Conservation (phyloP, 371 early-diverging fungal species). For the Rhizopus delemar region DNA sequence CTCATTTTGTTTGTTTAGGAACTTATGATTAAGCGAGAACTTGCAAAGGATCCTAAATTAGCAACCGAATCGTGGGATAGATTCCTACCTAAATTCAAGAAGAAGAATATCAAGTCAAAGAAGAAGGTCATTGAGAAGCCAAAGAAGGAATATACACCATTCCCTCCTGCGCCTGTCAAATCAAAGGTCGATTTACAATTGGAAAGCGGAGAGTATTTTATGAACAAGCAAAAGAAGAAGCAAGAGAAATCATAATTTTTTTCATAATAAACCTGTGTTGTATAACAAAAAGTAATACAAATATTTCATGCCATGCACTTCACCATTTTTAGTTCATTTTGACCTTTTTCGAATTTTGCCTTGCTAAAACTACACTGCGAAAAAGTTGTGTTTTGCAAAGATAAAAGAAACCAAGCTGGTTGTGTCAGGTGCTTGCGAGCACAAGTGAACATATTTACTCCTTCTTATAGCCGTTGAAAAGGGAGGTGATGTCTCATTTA, state of each 20-base stretch:
- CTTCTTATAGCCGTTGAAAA: too few relatives aligned
- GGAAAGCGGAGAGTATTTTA: slow-evolving; percentile 95
- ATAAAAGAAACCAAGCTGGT: too few relatives aligned
- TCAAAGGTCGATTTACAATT: slow-evolving; percentile 93
- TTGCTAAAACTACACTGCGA: too few relatives aligned
- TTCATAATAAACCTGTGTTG: neutral
- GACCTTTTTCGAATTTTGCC: too few relatives aligned
- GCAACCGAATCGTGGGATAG: slow-evolving; percentile 98
- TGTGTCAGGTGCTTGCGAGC: too few relatives aligned
- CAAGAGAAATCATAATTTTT: neutral
- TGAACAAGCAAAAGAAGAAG: slow-evolving; percentile 63
- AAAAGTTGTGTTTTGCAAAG: too few relatives aligned
- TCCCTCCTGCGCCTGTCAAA: slow-evolving; percentile 88
- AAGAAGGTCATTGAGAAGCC: slow-evolving; percentile 63
- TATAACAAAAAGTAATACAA: neutral
- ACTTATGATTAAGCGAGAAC: slow-evolving; percentile 98
- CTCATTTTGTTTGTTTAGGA: slow-evolving; percentile 49
- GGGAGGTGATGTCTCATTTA: too few relatives aligned
- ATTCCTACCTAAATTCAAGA: slow-evolving; percentile 97
- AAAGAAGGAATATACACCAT: slow-evolving; percentile 78
- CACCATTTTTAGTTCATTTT: too few relatives aligned
- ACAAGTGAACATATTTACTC: too few relatives aligned
- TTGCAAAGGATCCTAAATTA: slow-evolving; percentile 95
- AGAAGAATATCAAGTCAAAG: slow-evolving; percentile 81
- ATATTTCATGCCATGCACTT: neutral